phyloP scores from a whole-genome alignment of 192 early-diverging fungal species.

The Coemansia reversa region DNA sequence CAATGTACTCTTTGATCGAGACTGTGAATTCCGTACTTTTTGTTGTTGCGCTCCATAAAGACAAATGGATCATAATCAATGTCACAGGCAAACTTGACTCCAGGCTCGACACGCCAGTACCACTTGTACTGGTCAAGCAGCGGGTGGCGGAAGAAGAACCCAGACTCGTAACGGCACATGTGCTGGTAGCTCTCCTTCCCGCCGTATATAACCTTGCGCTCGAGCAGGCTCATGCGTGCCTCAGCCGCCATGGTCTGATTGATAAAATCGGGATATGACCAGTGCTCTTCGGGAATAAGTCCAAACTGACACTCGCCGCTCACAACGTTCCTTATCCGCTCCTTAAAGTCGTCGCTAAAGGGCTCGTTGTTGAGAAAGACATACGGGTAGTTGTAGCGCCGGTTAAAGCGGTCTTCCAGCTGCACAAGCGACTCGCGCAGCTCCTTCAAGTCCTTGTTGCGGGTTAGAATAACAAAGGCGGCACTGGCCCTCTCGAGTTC shows the following conservation, averaged over 20 bases:
- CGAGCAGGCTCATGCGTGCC: conserved; percentile 55
- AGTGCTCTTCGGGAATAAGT: conserved; percentile 65
- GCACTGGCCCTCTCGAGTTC: conserved; percentile 55
- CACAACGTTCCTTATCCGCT: conserved; percentile 38
- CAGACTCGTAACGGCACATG: conserved; percentile 69
- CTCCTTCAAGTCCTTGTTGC: conserved; percentile 68
- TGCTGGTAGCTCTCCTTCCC: conserved; percentile 63
- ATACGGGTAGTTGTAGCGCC: conserved; percentile 75
- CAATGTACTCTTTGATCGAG: conserved; percentile 61
- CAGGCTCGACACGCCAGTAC: conserved; percentile 86
- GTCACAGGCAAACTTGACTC: conserved; percentile 75
- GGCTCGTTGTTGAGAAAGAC: conserved; percentile 78
- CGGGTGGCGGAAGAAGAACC: no score
- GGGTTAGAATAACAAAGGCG: conserved; percentile 69
- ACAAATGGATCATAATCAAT: conserved; percentile 80
- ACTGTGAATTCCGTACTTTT: conserved; percentile 76
- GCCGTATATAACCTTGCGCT: conserved; percentile 61
- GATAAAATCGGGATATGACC: conserved; percentile 75
- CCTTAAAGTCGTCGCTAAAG: conserved; percentile 71
- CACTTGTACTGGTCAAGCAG: conserved; percentile 76
- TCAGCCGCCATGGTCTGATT: conserved; percentile 63
- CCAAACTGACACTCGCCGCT: conserved; percentile 55
- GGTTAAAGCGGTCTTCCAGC: conserved; percentile 76
- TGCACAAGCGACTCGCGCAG: conserved; percentile 64
- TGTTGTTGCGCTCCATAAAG: conserved; percentile 70